A percentile compares a stretch with the other conserved stretches of the same genome.
phyloP scores from a whole-genome alignment of 495 filamentous ascomycete genomes.

The Durotheca rogersii region DNA sequence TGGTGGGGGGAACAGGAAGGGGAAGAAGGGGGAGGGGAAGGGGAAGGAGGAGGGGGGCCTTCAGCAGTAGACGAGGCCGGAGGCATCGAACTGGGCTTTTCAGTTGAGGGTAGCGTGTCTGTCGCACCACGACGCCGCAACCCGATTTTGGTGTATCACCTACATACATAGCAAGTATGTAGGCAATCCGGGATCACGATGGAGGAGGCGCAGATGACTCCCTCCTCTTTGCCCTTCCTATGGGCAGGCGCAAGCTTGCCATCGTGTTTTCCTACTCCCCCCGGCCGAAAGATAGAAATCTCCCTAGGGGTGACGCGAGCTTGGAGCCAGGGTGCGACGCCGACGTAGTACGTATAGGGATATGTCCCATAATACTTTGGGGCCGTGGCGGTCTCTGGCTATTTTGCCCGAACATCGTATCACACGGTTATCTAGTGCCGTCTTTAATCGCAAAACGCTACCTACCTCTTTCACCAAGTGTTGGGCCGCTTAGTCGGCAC shows the following conservation, averaged over 20 bases:
- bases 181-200: too few species aligned
- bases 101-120: neutral
- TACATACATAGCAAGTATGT: too few species aligned
- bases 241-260: too few species aligned
- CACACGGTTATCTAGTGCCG: neutral
- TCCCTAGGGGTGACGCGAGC: neutral
- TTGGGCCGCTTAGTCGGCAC: too few species aligned
- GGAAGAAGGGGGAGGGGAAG: neutral
- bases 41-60: neutral
- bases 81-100: constrained; percentile 6
- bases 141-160: constrained; percentile 15
- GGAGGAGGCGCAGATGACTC: too few species aligned
- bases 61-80: neutral
- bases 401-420: constrained; percentile 2
- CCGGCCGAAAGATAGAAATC: too few species aligned
- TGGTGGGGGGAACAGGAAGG: neutral
- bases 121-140: constrained; percentile 13
- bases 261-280: too few species aligned
- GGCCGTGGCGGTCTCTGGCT: constrained; percentile 1
- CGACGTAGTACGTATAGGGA: constrained; percentile 2
- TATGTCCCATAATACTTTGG: constrained; percentile 3
- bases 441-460: neutral
- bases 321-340: neutral
- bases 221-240: too few species aligned
- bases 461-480: neutral